Conservation (phyloP, 306 rosid genomes). For the Chamaecrista fasciculata region DNA sequence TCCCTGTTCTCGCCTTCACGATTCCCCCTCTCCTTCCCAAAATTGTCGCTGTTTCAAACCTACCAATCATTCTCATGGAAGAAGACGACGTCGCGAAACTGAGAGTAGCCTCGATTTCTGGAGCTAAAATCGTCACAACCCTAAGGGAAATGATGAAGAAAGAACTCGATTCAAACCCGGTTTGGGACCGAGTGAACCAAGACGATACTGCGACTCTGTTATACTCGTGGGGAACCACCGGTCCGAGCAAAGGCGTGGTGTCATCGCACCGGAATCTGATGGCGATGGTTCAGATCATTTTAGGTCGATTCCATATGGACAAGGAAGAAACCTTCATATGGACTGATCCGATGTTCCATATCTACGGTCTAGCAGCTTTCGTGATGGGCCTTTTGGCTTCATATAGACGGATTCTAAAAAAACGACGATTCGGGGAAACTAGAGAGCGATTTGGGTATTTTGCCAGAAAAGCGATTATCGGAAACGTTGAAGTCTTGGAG, state of each 20-base stretch:
- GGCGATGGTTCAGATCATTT: slow-evolving; percentile 56
- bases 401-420: too few relatives aligned
- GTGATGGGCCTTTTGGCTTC: slow-evolving; percentile 63
- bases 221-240: slow-evolving; percentile 89
- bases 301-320: slow-evolving; percentile 37
- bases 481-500: too few relatives aligned
- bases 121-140: slow-evolving; percentile 24
- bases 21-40: slow-evolving; percentile 50
- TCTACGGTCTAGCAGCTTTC: slow-evolving; percentile 72
- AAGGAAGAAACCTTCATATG: slow-evolving; percentile 61
- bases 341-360: slow-evolving; percentile 90
- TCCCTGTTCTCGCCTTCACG: slow-evolving; percentile 76
- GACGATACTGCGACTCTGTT: too few relatives aligned
- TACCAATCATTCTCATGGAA: slow-evolving; percentile 62
- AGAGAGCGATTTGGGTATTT: too few relatives aligned
- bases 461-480: too few relatives aligned
- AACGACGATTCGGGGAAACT: too few relatives aligned
- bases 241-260: slow-evolving; percentile 83
- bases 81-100: too few relatives aligned
- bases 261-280: slow-evolving; percentile 72
- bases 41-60: slow-evolving; percentile 39
- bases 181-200: slow-evolving; percentile 46
- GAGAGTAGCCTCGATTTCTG: background rate
- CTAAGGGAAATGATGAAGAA: slow-evolving; percentile 54
- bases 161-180: slow-evolving; percentile 20